Percentiles rank a stretch among this genome's conserved stretches.
Evolutionary conservation across 1,284 basidiomycete genomes (phyloP).

Genomic region (Singerocomus inundabilis): DNA sequence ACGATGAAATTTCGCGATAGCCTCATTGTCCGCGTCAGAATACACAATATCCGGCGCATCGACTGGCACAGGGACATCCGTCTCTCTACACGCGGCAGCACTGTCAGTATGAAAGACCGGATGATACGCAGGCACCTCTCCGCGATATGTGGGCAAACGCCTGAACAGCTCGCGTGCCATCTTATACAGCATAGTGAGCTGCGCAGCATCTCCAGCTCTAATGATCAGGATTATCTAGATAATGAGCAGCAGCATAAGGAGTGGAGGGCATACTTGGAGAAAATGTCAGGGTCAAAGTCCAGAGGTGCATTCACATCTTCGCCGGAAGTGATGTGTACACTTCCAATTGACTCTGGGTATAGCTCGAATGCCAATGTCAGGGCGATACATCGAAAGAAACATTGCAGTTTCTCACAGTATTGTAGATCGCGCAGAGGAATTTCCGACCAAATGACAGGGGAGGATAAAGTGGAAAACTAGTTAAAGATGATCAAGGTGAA

Average conservation of each 20-base stretch:
- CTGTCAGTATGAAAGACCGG: slow-evolving; percentile 57
- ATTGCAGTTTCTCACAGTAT: slow-evolving; percentile 12
- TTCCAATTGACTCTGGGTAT: slow-evolving; percentile 32
- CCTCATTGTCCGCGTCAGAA: slow-evolving; percentile 54
- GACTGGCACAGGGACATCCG: too few species aligned
- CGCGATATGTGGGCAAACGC: slow-evolving; percentile 55
- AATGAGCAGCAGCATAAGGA: neutral
- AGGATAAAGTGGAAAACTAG: slow-evolving; percentile 7
- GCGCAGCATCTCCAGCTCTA: slow-evolving; percentile 15
- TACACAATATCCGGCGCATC: too few species aligned
- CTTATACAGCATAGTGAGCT: slow-evolving; percentile 20
- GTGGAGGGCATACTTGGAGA: slow-evolving; percentile 7
- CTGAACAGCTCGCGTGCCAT: too few species aligned
- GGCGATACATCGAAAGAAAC: neutral
- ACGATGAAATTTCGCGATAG: slow-evolving; percentile 44
- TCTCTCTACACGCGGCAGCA: too few species aligned
- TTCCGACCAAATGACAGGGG: slow-evolving; percentile 6
- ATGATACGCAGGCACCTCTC: slow-evolving; percentile 46
- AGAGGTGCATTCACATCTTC: slow-evolving; percentile 22
- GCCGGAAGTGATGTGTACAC: slow-evolving; percentile 30
- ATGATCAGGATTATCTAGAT: neutral
- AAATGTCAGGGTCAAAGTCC: slow-evolving; percentile 12
- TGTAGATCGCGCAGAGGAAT: slow-evolving; percentile 6
- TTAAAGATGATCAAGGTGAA: neutral
- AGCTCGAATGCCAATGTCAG: slow-evolving; percentile 17